Evolutionary conservation across 169 alveolate genomes (phyloP).

Genomic region (Eimeria praecox): DNA sequence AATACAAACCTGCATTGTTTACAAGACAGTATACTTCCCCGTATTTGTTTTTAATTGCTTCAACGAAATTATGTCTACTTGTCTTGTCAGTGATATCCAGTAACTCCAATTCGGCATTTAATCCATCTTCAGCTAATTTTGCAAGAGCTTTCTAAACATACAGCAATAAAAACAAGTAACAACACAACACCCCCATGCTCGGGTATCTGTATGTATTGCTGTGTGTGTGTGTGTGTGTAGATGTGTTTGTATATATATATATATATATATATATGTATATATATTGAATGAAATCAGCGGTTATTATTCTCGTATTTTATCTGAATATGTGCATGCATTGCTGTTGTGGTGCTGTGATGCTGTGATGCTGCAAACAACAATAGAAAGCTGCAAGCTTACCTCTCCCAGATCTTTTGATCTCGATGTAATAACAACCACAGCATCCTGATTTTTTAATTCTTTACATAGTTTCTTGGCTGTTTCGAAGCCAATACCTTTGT

Average conservation of each 20-base stretch:
- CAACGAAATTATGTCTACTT: not conserved
- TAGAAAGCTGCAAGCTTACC: too few relatives aligned
- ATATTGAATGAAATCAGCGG: too few relatives aligned
- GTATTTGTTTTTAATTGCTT: not conserved
- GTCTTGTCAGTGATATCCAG: constrained; percentile 60
- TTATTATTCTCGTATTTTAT: too few relatives aligned
- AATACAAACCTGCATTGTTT: constrained; percentile 61
- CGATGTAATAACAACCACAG: constrained; percentile 21
- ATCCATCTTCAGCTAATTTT: constrained; percentile 3
- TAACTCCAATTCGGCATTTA: constrained; percentile 29
- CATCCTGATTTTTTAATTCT: constrained; percentile 2
- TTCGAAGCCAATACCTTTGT: constrained; percentile 69
- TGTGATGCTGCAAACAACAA: too few relatives aligned
- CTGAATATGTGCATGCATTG: too few relatives aligned
- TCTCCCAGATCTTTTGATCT: constrained; percentile 2
- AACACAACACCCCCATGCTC: too few relatives aligned
- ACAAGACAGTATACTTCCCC: constrained; percentile 65
- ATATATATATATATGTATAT: too few relatives aligned
- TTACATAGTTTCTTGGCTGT: constrained; percentile 47
- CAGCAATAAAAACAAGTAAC: not conserved
- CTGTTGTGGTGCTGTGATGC: too few relatives aligned
- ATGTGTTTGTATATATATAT: too few relatives aligned
- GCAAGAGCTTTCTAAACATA: constrained; percentile 26
- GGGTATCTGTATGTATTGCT: too few relatives aligned
- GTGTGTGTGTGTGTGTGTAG: too few relatives aligned